Evolutionary conservation across 805 yeast species (phyloP).

Genomic region (Yarrowia sp.): DNA sequence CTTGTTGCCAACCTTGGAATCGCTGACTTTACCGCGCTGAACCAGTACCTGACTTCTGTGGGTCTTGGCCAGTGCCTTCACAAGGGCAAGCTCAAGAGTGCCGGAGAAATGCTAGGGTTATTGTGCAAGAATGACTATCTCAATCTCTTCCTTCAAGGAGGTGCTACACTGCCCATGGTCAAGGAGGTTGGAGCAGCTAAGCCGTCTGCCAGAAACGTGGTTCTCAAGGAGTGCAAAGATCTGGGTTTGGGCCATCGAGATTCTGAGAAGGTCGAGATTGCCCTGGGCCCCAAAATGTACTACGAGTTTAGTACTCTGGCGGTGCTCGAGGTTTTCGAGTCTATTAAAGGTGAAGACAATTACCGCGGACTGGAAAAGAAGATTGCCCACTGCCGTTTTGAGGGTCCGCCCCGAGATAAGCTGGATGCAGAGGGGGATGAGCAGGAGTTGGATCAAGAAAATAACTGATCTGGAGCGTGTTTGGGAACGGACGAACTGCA

Average conservation of each 20-base stretch:
- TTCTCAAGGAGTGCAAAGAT: neutral
- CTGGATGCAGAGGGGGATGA: neutral
- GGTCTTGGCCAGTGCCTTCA: neutral
- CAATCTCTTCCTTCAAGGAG: neutral
- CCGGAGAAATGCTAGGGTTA: neutral
- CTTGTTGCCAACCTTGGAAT: neutral
- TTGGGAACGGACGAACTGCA: too few species aligned
- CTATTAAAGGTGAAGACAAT: neutral
- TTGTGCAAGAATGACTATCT: neutral
- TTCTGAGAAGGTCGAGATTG: neutral
- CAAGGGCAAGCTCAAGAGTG: neutral
- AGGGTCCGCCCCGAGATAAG: too few species aligned
- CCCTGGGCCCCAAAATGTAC: slow-evolving; percentile 12
- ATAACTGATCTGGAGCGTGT: too few species aligned
- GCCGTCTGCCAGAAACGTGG: neutral
- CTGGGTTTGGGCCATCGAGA: neutral
- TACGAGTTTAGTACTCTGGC: neutral
- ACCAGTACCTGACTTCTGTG: neutral
- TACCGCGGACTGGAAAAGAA: neutral
- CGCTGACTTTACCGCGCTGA: neutral
- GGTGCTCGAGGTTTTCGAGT: neutral
- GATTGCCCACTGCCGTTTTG: neutral
- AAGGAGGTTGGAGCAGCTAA: neutral
- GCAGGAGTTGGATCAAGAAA: neutral
- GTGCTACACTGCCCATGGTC: neutral